A percentile compares a stretch with the other conserved stretches of the same genome.
Evolutionary conservation across 192 early-diverging fungal species (phyloP).

Genomic region (Coemansia sp.): DNA sequence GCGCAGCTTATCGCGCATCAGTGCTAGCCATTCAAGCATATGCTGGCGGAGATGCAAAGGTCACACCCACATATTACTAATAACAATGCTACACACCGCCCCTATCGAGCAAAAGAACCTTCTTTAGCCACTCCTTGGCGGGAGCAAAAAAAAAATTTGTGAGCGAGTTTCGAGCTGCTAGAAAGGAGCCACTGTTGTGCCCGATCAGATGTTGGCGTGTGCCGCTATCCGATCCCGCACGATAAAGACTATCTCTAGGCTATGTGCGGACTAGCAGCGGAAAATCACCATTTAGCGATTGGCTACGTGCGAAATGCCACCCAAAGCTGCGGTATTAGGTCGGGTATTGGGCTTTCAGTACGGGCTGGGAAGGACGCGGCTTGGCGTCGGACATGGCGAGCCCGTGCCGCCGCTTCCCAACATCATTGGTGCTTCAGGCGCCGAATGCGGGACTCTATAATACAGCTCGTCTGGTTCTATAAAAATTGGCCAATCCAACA

Average conservation of each 20-base stretch:
- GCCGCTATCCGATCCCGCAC: not conserved
- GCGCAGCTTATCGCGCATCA: not conserved
- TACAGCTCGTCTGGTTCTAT: no score
- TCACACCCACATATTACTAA: not conserved
- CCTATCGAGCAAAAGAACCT: not conserved
- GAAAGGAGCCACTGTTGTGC: no score
- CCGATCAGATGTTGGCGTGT: not conserved
- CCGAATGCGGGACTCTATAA: not conserved
- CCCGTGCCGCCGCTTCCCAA: not conserved
- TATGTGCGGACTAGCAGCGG: no score
- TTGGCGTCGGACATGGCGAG: not conserved
- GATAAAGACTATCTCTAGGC: no score
- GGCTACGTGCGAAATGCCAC: not conserved
- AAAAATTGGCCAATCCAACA: no score
- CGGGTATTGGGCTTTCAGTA: not conserved
- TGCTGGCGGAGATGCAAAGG: not conserved
- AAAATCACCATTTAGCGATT: not conserved
- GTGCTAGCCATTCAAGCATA: not conserved
- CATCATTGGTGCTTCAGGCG: not conserved
- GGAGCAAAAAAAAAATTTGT: no score
- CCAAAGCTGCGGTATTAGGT: not conserved
- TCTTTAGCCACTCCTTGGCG: no score
- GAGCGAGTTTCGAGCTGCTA: no score
- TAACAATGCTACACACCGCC: not conserved
- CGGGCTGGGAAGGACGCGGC: not conserved